Conservation (phyloP, 495 filamentous ascomycete species). For the Penicillium roqueforti region DNA sequence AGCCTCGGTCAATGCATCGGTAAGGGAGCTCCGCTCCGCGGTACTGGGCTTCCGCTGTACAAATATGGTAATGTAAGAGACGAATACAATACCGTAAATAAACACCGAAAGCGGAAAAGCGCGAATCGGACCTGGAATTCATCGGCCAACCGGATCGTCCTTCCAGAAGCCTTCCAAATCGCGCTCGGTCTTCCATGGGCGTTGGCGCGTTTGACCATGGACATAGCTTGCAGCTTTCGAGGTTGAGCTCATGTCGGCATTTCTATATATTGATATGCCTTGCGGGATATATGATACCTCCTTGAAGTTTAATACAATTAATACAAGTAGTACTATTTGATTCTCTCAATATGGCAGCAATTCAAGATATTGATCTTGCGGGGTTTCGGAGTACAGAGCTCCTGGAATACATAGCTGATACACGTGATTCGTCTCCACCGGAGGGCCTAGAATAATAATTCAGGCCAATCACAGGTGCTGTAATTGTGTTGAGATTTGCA, state of each 20-base stretch:
- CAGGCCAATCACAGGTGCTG: slow-evolving; percentile 13
- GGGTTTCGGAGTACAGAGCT: slow-evolving; percentile 30
- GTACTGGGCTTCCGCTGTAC: not conserved
- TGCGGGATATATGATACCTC: too few relatives aligned
- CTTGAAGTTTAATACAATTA: too few relatives aligned
- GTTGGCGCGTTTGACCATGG: slow-evolving; percentile 7
- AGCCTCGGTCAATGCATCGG: not conserved
- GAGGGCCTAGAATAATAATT: slow-evolving; percentile 1
- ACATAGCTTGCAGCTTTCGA: not conserved
- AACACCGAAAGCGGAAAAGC: slow-evolving; percentile 6
- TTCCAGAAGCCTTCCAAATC: slow-evolving; percentile 29
- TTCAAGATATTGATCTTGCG: not conserved
- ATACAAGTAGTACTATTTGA: too few relatives aligned
- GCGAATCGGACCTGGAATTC: slow-evolving; percentile 6
- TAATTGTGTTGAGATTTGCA: slow-evolving; percentile 2
- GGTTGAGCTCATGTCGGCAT: not conserved
- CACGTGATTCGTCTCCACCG: slow-evolving; percentile 23
- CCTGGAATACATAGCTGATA: slow-evolving; percentile 9
- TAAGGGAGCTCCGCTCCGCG: slow-evolving; percentile 1
- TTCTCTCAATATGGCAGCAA: not conserved
- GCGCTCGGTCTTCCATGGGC: slow-evolving; percentile 4
- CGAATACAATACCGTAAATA: not conserved
- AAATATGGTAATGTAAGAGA: not conserved
- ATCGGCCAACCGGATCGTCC: slow-evolving; percentile 21
- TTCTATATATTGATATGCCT: not conserved